A percentile compares a stretch with the other conserved stretches of the same genome.
Conservation (phyloP, 2,329 filamentous ascomycete genomes). For the Aphanocladium album region DNA sequence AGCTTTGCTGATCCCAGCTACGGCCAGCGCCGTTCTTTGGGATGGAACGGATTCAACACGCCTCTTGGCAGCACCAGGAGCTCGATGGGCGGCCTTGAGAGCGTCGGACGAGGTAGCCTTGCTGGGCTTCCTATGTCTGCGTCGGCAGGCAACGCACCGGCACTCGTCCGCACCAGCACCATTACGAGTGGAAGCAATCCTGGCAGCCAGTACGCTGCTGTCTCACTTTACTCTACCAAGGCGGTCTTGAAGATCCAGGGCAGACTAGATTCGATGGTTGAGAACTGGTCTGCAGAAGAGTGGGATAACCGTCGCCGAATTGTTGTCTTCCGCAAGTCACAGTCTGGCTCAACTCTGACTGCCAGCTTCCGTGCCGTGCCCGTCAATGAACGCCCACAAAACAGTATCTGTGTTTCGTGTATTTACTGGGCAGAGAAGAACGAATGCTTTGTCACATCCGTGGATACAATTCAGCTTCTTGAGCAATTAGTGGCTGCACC, state of each 20-base stretch:
- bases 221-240: constrained; percentile 77
- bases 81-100: constrained; percentile 35
- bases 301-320: constrained; percentile 73
- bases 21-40: constrained; percentile 30
- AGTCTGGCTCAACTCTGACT: constrained; percentile 75
- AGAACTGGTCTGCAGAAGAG: constrained; percentile 79
- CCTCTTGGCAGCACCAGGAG: constrained; percentile 37
- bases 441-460: constrained; percentile 90
- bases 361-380: constrained; percentile 75
- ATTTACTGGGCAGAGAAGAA: constrained; percentile 93
- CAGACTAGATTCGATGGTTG: constrained; percentile 77
- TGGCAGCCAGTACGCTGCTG: constrained; percentile 62
- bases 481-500: constrained; percentile 76
- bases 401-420: constrained; percentile 93
- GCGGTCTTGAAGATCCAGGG: constrained; percentile 80
- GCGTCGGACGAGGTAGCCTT: constrained; percentile 42
- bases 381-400: constrained; percentile 70
- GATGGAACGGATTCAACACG: constrained; percentile 41
- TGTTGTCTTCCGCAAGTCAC: constrained; percentile 80
- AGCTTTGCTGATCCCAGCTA: constrained; percentile 48
- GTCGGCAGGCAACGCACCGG: constrained; percentile 35
- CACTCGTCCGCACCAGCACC: constrained; percentile 54
- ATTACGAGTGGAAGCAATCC: constrained; percentile 34
- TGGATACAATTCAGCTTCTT: constrained; percentile 92
- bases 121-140: constrained; percentile 43